phyloP scores from a whole-genome alignment of 2,329 filamentous ascomycete genomes.

The Colletotrichum sp. region DNA sequence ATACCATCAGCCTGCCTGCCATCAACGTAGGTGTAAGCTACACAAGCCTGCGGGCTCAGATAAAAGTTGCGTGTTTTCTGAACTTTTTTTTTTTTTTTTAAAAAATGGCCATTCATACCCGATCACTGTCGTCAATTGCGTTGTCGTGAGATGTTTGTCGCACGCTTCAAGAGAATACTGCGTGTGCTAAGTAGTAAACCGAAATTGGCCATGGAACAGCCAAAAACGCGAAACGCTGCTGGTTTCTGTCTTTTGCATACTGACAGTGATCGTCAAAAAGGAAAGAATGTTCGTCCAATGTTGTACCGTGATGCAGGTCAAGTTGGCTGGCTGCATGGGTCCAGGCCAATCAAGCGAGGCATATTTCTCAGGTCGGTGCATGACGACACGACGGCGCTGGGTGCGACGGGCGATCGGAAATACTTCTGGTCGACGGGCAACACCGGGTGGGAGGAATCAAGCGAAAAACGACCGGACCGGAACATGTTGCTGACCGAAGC shows the following conservation, averaged over 20 bases:
- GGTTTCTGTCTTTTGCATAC: not conserved
- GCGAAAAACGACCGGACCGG: constrained; percentile 17
- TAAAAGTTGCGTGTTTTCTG: not conserved
- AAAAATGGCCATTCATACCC: not conserved
- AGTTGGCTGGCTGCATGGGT: not conserved
- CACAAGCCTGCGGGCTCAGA: not conserved
- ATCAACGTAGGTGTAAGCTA: not conserved
- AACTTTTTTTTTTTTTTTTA: not conserved
- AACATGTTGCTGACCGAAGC: constrained; percentile 14
- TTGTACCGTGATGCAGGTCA: not conserved
- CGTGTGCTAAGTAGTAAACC: not conserved
- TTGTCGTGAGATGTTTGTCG: not conserved
- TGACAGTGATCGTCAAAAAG: not conserved
- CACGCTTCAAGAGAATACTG: not conserved
- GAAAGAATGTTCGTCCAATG: constrained; percentile 4
- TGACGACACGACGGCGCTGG: constrained; percentile 5
- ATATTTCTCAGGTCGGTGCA: constrained; percentile 13
- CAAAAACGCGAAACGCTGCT: not conserved
- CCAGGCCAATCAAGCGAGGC: constrained; percentile 10
- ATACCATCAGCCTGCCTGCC: not conserved
- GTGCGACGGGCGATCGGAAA: not conserved
- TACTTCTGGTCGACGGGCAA: constrained; percentile 3
- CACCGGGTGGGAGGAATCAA: constrained; percentile 9
- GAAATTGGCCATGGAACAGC: not conserved
- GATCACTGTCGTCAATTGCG: not conserved